phyloP scores from a whole-genome alignment of 2,329 filamentous ascomycete species.

The Zalaria obscura region DNA sequence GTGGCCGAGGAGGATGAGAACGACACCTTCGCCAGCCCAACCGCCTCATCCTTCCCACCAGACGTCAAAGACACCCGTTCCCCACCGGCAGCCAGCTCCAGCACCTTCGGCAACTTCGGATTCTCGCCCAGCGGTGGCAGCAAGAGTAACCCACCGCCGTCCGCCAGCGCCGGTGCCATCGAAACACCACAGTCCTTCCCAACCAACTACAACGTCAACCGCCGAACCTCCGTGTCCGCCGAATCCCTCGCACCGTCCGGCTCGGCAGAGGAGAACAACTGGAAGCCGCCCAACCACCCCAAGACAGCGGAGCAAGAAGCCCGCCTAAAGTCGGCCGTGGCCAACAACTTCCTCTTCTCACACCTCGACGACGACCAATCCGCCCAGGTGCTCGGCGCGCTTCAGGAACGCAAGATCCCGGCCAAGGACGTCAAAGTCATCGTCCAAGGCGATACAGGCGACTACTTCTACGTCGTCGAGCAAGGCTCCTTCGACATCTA shows the following conservation, averaged over 20 bases:
- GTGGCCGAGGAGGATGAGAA: slow-evolving; percentile 74
- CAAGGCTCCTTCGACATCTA: slow-evolving; percentile 82
- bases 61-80: slow-evolving; percentile 25
- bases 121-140: slow-evolving; percentile 12
- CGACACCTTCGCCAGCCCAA: slow-evolving; percentile 62
- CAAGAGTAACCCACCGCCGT: slow-evolving; percentile 19
- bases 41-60: slow-evolving; percentile 33
- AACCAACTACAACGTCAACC: slow-evolving; percentile 82
- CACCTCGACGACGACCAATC: slow-evolving; percentile 91
- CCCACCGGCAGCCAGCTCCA: slow-evolving; percentile 6
- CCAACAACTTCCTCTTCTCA: slow-evolving; percentile 84
- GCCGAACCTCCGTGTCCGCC: slow-evolving; percentile 90
- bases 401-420: slow-evolving; percentile 91
- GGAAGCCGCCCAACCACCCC: slow-evolving; percentile 71
- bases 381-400: slow-evolving; percentile 69
- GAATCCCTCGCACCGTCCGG: slow-evolving; percentile 86
- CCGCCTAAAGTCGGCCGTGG: slow-evolving; percentile 68
- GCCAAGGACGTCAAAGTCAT: slow-evolving; percentile 87
- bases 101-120: slow-evolving; percentile 21
- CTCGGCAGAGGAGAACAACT: slow-evolving; percentile 74
- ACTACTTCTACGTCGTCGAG: slow-evolving; percentile 97
- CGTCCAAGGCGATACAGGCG: slow-evolving; percentile 84
- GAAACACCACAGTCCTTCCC: slow-evolving; percentile 58
- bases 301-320: slow-evolving; percentile 72
- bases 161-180: slow-evolving; percentile 29